These are phyloP conservation scores for Actinidia chinensis DNA, from an alignment of 179 eudicot genomes.

Conservation along the genomic window DNA sequence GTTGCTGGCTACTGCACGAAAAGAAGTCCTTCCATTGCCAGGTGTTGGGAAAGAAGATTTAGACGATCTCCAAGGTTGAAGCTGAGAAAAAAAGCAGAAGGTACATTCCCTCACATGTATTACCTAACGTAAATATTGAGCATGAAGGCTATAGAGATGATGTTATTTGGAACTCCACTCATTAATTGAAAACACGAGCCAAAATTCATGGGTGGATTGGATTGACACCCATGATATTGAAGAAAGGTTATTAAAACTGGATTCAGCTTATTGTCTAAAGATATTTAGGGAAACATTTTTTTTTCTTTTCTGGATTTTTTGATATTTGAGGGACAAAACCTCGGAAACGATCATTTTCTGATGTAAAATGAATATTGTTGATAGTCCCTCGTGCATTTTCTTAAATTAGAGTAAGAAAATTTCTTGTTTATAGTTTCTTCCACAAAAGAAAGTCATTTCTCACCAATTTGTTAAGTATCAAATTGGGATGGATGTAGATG, in stretches of 20 bases:
- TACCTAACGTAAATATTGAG: constrained; percentile 4
- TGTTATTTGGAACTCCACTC: neutral
- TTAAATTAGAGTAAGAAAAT: neutral
- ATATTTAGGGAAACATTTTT: neutral
- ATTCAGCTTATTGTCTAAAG: neutral
- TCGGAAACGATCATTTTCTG: neutral
- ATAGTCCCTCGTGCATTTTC: neutral
- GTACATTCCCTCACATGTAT: constrained; percentile 29
- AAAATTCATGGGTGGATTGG: neutral
- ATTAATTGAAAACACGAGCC: neutral
- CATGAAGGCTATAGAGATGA: neutral
- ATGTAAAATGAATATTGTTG: neutral
- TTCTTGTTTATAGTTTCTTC: neutral
- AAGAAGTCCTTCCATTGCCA: constrained; percentile 80
- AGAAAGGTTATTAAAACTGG: neutral
- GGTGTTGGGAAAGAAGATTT: constrained; percentile 67
- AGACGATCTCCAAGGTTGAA: constrained; percentile 72
- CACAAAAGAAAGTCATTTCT: neutral
- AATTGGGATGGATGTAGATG: constrained; percentile 50
- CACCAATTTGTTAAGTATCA: neutral
- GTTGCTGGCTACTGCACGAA: constrained; percentile 76
- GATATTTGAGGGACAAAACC: neutral
- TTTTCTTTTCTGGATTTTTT: neutral
- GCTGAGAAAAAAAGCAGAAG: constrained; percentile 70
- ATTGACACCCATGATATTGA: neutral